phyloP scores from a whole-genome alignment of 352 stramenopile species.

The Globisporangium lucens region DNA sequence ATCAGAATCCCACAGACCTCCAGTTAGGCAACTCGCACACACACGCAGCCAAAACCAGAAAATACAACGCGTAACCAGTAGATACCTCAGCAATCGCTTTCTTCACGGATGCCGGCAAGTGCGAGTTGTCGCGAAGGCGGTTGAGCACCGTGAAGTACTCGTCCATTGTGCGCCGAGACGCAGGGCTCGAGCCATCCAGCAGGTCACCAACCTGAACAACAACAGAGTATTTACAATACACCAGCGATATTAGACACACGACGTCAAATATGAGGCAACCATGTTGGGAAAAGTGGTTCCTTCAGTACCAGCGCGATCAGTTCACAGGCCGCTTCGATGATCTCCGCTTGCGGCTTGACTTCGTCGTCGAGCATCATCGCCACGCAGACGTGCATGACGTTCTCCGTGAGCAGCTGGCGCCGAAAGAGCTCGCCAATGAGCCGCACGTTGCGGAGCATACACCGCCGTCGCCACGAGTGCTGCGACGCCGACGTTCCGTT shows the following conservation, averaged over 20 bases:
- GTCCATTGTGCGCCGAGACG: slow-evolving; percentile 77
- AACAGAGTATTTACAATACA: not conserved
- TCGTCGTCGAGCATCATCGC: slow-evolving; percentile 85
- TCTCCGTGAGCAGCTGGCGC: slow-evolving; percentile 74
- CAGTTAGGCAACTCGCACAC: not conserved
- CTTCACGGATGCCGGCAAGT: slow-evolving; percentile 33
- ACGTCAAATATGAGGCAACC: not conserved
- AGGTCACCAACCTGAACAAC: slow-evolving; percentile 62
- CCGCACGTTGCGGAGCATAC: slow-evolving; percentile 73
- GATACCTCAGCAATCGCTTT: slow-evolving; percentile 53
- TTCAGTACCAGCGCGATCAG: slow-evolving; percentile 50
- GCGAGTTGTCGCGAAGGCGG: slow-evolving; percentile 42
- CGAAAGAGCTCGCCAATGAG: slow-evolving; percentile 79
- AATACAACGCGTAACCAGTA: not conserved
- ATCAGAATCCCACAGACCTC: not conserved
- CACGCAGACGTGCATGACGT: slow-evolving; percentile 83
- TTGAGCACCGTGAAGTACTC: slow-evolving; percentile 76
- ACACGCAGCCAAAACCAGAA: not conserved
- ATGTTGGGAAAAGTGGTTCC: not conserved
- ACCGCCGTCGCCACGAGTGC: slow-evolving; percentile 69
- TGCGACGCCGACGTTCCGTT: slow-evolving; percentile 24
- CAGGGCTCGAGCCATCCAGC: slow-evolving; percentile 77
- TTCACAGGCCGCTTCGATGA: slow-evolving; percentile 67
- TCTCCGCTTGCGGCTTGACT: slow-evolving; percentile 49
- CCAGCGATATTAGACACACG: not conserved